phyloP scores from a whole-genome alignment of 1,139 yeast genomes.

The Keqinozyma sinolaborantium region DNA sequence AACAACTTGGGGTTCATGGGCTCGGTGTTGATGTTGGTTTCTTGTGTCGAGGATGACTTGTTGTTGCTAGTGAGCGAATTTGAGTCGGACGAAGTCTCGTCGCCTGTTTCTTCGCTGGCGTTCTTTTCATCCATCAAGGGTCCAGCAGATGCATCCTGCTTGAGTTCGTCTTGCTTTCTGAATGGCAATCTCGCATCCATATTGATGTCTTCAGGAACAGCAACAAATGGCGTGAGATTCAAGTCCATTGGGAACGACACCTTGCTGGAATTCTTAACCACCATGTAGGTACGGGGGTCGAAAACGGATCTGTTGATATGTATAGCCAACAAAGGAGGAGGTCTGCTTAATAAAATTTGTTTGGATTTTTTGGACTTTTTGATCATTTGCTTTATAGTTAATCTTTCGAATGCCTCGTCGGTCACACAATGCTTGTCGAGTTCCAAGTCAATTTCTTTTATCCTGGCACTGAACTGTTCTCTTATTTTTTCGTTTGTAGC shows the following conservation, averaged over 20 bases:
- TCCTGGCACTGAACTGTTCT: conserved; percentile 46
- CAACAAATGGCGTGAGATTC: conserved; percentile 67
- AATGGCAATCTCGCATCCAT: conserved; percentile 78
- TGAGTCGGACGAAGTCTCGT: conserved; percentile 7
- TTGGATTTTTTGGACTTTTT: conserved; percentile 78
- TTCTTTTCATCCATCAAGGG: conserved; percentile 8
- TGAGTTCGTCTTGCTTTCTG: conserved; percentile 50
- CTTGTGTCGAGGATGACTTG: conserved; percentile 8
- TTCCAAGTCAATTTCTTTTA: conserved; percentile 54
- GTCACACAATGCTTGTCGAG: conserved; percentile 64
- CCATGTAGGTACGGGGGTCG: conserved; percentile 80
- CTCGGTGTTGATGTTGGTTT: conserved; percentile 5
- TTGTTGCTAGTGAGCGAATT: conserved; percentile 10
- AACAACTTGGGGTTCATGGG: conserved; percentile 33
- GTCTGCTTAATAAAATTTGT: conserved; percentile 75
- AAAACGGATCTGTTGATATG: conserved; percentile 92
- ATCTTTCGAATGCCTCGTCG: conserved; percentile 71
- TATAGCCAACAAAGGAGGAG: conserved; percentile 78
- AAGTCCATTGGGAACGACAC: conserved; percentile 72
- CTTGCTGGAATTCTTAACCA: conserved; percentile 77
- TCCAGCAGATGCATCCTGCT: conserved; percentile 11
- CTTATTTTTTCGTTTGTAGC: conserved; percentile 35
- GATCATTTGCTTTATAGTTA: conserved; percentile 74
- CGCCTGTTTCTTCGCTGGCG: conserved; percentile 5
- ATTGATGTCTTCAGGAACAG: conserved; percentile 66